A percentile compares a stretch with the other conserved stretches of the same genome.
Evolutionary conservation across 1,139 yeast genomes (phyloP).

Genomic region (Suhomyces yuchorum): DNA sequence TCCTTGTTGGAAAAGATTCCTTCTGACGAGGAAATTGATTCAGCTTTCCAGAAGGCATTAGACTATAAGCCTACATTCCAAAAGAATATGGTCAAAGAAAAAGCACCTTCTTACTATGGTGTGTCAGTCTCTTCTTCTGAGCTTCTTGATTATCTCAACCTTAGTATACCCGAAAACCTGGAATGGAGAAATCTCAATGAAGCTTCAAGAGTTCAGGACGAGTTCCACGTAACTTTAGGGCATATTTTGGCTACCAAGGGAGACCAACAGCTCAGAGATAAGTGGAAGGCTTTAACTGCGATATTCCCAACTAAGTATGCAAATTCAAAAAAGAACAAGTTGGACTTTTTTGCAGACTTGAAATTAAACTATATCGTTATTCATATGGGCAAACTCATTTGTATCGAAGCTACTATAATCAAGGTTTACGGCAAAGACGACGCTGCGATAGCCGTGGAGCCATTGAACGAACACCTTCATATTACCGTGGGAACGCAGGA

Average conservation of each 20-base stretch:
- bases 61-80: slow-evolving; percentile 52
- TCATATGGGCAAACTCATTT: slow-evolving; percentile 51
- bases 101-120: slow-evolving; percentile 31
- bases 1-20: slow-evolving; percentile 48
- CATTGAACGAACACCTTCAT: slow-evolving; percentile 58
- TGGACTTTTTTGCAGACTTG: slow-evolving; percentile 39
- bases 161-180: slow-evolving; percentile 16
- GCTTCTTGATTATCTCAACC: slow-evolving; percentile 13
- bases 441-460: slow-evolving; percentile 22
- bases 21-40: slow-evolving; percentile 34
- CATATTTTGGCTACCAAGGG: slow-evolving; percentile 47
- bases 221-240: slow-evolving; percentile 78
- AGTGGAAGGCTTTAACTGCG: slow-evolving; percentile 27
- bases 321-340: slow-evolving; percentile 10
- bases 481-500: slow-evolving; percentile 71
- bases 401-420: slow-evolving; percentile 53
- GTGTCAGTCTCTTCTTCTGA: slow-evolving; percentile 21
- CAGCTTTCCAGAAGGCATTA: slow-evolving; percentile 53
- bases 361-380: slow-evolving; percentile 50
- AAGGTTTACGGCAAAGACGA: slow-evolving; percentile 26
- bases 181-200: slow-evolving; percentile 38
- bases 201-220: slow-evolving; percentile 57
- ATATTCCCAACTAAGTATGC: slow-evolving; percentile 15
- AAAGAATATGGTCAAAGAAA: slow-evolving; percentile 33
- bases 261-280: slow-evolving; percentile 23